A percentile compares a stretch with the other conserved stretches of the same genome.
These are phyloP conservation scores for Boletus reticulatus DNA, from an alignment of 768 basidiomycete species.

Conservation along the genomic window DNA sequence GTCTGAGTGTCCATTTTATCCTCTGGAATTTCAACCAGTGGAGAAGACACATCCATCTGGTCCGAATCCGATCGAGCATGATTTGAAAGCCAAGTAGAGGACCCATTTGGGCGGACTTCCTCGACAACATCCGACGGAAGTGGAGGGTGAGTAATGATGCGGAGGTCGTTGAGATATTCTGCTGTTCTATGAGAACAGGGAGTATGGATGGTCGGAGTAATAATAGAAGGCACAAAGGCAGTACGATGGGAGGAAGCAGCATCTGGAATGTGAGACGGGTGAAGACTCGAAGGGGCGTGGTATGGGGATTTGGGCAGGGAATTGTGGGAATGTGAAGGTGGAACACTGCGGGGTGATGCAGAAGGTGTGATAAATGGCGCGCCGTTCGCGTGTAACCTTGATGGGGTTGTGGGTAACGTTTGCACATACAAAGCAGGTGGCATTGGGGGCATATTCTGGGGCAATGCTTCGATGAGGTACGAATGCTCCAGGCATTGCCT, in stretches of 20 bases:
- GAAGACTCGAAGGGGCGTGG: constrained; percentile 37
- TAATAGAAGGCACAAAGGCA: constrained; percentile 45
- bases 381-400: constrained; percentile 36
- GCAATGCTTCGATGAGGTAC: constrained; percentile 81
- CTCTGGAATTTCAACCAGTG: constrained; percentile 46
- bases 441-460: constrained; percentile 62
- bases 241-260: constrained; percentile 52
- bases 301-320: constrained; percentile 39
- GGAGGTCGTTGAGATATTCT: constrained; percentile 34
- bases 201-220: constrained; percentile 30
- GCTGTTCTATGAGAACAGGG: constrained; percentile 33
- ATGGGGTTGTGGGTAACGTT: constrained; percentile 34
- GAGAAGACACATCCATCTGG: constrained; percentile 57
- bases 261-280: constrained; percentile 43
- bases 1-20: constrained; percentile 49
- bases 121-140: constrained; percentile 29
- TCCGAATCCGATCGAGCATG: constrained; percentile 33
- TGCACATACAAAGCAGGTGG: constrained; percentile 50
- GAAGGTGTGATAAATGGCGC: constrained; percentile 39
- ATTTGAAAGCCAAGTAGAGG: constrained; percentile 27
- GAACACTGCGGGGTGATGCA: constrained; percentile 42
- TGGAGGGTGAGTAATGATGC: constrained; percentile 34
- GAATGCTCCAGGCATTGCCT: constrained; percentile 84
- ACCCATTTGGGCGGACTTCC: constrained; percentile 26
- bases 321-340: constrained; percentile 51